A percentile compares a stretch with the other conserved stretches of the same genome.
Evolutionary conservation across 177 flowering plant genomes (phyloP).

Genomic region (Vitis hybrid): DNA sequence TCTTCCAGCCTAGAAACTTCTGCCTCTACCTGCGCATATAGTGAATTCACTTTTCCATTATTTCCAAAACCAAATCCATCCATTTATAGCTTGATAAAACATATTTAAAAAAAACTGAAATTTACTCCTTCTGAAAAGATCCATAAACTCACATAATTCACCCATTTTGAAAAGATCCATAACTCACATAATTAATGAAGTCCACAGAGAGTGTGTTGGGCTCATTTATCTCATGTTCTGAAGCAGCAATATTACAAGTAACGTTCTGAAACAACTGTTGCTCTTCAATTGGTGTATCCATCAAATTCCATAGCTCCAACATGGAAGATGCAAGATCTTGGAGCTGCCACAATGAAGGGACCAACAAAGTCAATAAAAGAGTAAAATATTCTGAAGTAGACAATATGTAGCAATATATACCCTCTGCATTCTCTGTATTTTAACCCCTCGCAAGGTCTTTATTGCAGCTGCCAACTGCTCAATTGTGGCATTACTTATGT

Average conservation of each 20-base stretch:
- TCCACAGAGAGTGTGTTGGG: constrained; percentile 69
- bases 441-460: constrained; percentile 39
- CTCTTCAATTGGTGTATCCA: constrained; percentile 92
- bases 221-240: constrained; percentile 80
- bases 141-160: constrained; percentile 35
- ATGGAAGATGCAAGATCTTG: constrained; percentile 90
- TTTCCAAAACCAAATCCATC: not conserved
- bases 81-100: not conserved
- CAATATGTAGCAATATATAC: constrained; percentile 17
- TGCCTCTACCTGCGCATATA: constrained; percentile 65
- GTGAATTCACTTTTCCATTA: not conserved
- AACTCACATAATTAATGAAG: constrained; percentile 65
- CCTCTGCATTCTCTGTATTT: constrained; percentile 60
- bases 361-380: not conserved
- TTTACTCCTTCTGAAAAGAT: no score
- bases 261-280: constrained; percentile 79
- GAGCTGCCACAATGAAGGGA: constrained; percentile 45
- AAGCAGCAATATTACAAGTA: constrained; percentile 81
- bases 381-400: not conserved
- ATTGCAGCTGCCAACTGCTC: constrained; percentile 39
- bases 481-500: constrained; percentile 43
- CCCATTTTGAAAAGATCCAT: not conserved
- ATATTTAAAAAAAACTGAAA: no score
- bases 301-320: constrained; percentile 94
- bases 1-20: constrained; percentile 89